These are phyloP conservation scores for Capsella rubella DNA, from an alignment of 441 rosid genomes.

Conservation along the genomic window DNA sequence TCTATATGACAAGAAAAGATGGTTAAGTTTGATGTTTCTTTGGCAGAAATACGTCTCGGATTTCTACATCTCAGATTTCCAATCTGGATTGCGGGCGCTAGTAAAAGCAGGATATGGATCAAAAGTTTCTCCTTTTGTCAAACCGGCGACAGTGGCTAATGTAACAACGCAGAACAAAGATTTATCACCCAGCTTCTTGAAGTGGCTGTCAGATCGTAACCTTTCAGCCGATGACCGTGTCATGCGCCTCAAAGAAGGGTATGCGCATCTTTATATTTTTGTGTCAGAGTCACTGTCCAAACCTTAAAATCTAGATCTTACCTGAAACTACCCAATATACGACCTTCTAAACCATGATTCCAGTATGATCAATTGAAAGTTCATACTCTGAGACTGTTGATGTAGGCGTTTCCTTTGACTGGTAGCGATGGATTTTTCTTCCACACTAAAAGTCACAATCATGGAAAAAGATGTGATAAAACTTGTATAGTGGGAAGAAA, in stretches of 20 bases:
- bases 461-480: slow-evolving; percentile 14
- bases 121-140: slow-evolving; percentile 87
- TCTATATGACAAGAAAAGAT: background rate
- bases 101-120: slow-evolving; percentile 96
- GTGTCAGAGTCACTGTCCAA: slow-evolving; percentile 14
- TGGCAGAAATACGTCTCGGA: slow-evolving; percentile 87
- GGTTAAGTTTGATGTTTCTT: slow-evolving; percentile 27
- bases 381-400: background rate
- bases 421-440: background rate
- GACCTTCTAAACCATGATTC: background rate
- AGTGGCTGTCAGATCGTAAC: slow-evolving; percentile 84
- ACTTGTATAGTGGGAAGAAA: slow-evolving; percentile 7
- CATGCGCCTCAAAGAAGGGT: slow-evolving; percentile 99
- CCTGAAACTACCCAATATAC: background rate
- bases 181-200: slow-evolving; percentile 71
- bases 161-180: slow-evolving; percentile 69
- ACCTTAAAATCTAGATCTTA: slow-evolving; percentile 15
- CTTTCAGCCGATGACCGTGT: slow-evolving; percentile 75
- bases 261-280: slow-evolving; percentile 17
- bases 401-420: slow-evolving; percentile 36
- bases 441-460: slow-evolving; percentile 16
- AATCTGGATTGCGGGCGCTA: slow-evolving; percentile 86
- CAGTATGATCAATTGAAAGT: background rate
- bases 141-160: slow-evolving; percentile 74
- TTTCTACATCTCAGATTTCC: slow-evolving; percentile 95